Base-by-base conservation (phyloP, 108 stramenopile species). In the Poteriospumella lacustris region DNA sequence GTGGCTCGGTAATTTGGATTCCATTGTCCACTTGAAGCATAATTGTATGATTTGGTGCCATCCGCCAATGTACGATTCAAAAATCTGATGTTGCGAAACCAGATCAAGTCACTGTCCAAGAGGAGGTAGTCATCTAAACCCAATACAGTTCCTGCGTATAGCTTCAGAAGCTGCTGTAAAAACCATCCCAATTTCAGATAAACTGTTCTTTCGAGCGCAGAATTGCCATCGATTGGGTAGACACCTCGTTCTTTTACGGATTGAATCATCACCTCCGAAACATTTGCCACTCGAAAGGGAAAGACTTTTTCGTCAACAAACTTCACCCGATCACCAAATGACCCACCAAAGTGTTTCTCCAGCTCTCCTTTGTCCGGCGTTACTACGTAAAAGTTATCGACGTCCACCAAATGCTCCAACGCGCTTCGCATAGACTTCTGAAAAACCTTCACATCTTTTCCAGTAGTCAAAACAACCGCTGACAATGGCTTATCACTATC, bases 41-140 rank as follows among this genome's bases (percentile, higher is more conserved):
- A 64, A 24, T 64, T 31, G 36, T 64, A 64, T 15, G 15, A 15
- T 15, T 52, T 9, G 19, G 15, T 52, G 9, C 28, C 24, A 64
- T 19, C 15, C 28, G 33, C 36, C n/a, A n/a, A n/a, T n/a, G n/a
- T n/a, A 12, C 9, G 33, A 64, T 64, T 64, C 5, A 64, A 9
- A 64, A 64, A 64, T 34, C 12, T 64, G 24, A 64, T 64, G 36
- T 64, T 64, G 9, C 31, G 15, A 64, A 64, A 64, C 60, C 60
- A 64, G 31, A 64, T 33, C 15, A 64, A 5, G 36, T 64, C 60
- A 64, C 33, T 34, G 36, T 64, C 60, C 31, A 64, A 64, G 28
- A 64, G 36, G 5, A 64, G 33, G 36, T 12, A 64, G 31, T 64
- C 60, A 64, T 64, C 31, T 31, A 64, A 31, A 5, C 33, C 3